Percentiles rank a stretch among this genome's conserved stretches.
Evolutionary conservation across 1,284 basidiomycete genomes (phyloP).

Genomic region (Sporisorium scitamineum): DNA sequence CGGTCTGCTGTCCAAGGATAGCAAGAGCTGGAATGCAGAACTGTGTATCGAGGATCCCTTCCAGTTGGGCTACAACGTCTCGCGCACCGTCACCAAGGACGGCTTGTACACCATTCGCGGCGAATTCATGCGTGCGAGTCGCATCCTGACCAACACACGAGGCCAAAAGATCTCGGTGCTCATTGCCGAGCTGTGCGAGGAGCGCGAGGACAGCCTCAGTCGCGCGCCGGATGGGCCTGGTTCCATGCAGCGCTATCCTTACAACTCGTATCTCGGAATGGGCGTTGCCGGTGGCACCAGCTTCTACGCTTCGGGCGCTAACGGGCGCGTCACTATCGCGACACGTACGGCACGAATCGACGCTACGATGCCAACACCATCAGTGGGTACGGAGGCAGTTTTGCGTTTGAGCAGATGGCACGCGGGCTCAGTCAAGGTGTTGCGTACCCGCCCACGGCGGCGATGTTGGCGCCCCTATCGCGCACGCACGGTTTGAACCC

Average conservation of each 20-base stretch:
- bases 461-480: conserved; percentile 65
- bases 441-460: conserved; percentile 59
- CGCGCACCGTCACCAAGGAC: conserved; percentile 94
- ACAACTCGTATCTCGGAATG: conserved; percentile 24
- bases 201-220: conserved; percentile 65
- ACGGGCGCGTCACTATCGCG: conserved; percentile 40
- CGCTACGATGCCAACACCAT: conserved; percentile 44
- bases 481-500: conserved; percentile 60
- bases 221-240: conserved; percentile 61
- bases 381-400: conserved; percentile 59
- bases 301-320: conserved; percentile 26
- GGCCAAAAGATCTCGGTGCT: conserved; percentile 54
- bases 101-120: conserved; percentile 96
- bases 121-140: conserved; percentile 95
- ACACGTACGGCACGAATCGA: conserved; percentile 37
- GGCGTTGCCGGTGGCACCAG: conserved; percentile 19
- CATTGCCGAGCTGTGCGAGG: conserved; percentile 66
- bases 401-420: conserved; percentile 67
- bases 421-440: conserved; percentile 58
- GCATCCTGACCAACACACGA: conserved; percentile 70
- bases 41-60: conserved; percentile 84
- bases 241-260: conserved; percentile 35
- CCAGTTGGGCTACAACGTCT: conserved; percentile 93
- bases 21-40: conserved; percentile 92
- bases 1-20: conserved; percentile 88